Conservation (phyloP, 2,329 filamentous ascomycete species). For the Grosmannia serpens region DNA sequence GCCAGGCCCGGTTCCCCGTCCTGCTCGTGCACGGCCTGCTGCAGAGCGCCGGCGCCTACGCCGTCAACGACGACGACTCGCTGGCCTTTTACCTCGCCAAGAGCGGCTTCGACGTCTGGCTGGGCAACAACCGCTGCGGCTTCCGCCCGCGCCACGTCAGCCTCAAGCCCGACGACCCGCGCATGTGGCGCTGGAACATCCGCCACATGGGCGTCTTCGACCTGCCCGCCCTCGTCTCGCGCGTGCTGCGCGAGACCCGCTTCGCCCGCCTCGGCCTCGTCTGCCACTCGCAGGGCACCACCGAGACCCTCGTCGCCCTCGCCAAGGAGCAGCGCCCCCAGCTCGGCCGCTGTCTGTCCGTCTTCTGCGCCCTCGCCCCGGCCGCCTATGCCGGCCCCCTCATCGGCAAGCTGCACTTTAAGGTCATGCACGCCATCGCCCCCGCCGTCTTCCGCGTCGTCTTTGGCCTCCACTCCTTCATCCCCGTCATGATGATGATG, state of each 20-base stretch:
- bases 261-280: conserved; percentile 75
- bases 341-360: conserved; percentile 67
- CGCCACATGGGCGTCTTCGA: conserved; percentile 88
- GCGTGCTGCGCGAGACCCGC: conserved; percentile 70
- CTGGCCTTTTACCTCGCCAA: conserved; percentile 89
- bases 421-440: conserved; percentile 75
- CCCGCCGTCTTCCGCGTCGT: conserved; percentile 65
- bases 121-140: conserved; percentile 87
- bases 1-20: conserved; percentile 59
- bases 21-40: conserved; percentile 80
- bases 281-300: conserved; percentile 84
- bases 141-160: conserved; percentile 66
- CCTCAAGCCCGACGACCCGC: conserved; percentile 62
- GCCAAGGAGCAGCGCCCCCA: conserved; percentile 85
- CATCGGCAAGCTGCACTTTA: conserved; percentile 80
- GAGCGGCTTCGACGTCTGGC: conserved; percentile 87
- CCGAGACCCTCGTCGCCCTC: conserved; percentile 75
- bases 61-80: conserved; percentile 79
- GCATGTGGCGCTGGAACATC: conserved; percentile 97
- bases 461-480: conserved; percentile 89
- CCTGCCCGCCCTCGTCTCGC: conserved; percentile 66
- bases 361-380: conserved; percentile 84
- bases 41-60: conserved; percentile 81
- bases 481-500: conserved; percentile 86
- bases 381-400: conserved; percentile 82